phyloP scores from a whole-genome alignment of 257 asterid species.

The Gynochthodes officinalis region DNA sequence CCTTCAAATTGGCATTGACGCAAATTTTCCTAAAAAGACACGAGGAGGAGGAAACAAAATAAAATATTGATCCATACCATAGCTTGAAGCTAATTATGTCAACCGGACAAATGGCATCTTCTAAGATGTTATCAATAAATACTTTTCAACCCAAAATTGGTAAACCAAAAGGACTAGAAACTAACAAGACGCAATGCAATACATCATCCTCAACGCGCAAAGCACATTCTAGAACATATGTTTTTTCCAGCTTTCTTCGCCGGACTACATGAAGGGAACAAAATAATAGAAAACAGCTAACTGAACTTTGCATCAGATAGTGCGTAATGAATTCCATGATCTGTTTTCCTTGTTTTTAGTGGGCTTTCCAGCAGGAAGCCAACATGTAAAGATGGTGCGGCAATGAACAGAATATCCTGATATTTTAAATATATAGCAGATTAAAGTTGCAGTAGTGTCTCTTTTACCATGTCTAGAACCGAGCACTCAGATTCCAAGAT shows the following conservation, averaged over 20 bases:
- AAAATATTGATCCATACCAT: no score
- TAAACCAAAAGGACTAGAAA: neutral
- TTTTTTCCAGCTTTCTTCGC: neutral
- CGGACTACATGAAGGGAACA: neutral
- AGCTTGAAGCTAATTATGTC: no score
- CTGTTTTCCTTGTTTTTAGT: neutral
- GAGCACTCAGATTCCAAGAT: no score
- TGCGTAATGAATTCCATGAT: neutral
- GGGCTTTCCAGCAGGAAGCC: neutral
- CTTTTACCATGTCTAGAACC: neutral
- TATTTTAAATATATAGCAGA: neutral
- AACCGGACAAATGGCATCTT: no score
- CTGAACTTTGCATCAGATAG: neutral
- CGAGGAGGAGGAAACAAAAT: no score
- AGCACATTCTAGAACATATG: slow-evolving; percentile 2
- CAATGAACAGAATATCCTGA: slow-evolving; percentile 1
- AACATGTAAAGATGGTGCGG: neutral
- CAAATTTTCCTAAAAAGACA: no score
- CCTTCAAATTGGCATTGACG: no score
- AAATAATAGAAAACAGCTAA: neutral
- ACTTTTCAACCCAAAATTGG: neutral
- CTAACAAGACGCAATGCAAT: neutral
- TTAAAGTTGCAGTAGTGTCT: neutral
- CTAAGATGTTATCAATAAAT: neutral
- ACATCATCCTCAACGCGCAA: neutral